These are phyloP conservation scores for Lasiodiplodia sp. DNA, from an alignment of 2,329 filamentous ascomycete species.

Conservation along the genomic window DNA sequence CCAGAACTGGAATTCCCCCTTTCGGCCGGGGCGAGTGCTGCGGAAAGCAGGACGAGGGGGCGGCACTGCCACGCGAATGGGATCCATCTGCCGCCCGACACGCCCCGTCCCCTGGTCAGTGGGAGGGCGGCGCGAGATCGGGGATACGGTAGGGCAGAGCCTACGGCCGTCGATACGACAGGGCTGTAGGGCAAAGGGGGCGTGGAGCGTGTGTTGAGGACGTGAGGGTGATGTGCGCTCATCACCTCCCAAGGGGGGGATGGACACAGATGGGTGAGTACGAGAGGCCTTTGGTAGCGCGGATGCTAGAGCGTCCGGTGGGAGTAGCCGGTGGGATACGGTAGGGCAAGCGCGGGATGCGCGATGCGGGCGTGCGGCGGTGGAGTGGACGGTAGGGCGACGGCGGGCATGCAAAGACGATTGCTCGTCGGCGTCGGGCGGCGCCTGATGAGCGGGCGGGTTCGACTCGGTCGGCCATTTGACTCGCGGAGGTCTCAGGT, in stretches of 20 bases:
- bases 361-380: slow-evolving; percentile 11
- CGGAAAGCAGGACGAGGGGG: slow-evolving; percentile 8
- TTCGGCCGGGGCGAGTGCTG: neutral
- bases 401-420: slow-evolving; percentile 10
- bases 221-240: neutral
- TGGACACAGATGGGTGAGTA: slow-evolving; percentile 12
- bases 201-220: slow-evolving; percentile 11
- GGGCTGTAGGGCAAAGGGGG: slow-evolving; percentile 16
- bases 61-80: slow-evolving; percentile 23
- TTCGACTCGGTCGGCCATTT: slow-evolving; percentile 10
- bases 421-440: slow-evolving; percentile 3
- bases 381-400: neutral
- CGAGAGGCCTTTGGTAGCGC: slow-evolving; percentile 7
- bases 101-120: slow-evolving; percentile 12
- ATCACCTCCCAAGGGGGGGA: slow-evolving; percentile 14
- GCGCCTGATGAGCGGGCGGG: slow-evolving; percentile 10
- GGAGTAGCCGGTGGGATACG: slow-evolving; percentile 20
- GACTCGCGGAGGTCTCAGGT: slow-evolving; percentile 20
- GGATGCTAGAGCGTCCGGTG: slow-evolving; percentile 5
- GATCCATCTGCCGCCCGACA: slow-evolving; percentile 7
- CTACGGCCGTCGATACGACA: slow-evolving; percentile 16
- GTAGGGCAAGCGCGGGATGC: slow-evolving; percentile 26
- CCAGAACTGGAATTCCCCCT: slow-evolving; percentile 12
- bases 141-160: slow-evolving; percentile 25
- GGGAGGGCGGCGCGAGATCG: slow-evolving; percentile 15